Base-by-base conservation (phyloP, 768 basidiomycete genomes). In the Steccherinum ochraceum region DNA sequence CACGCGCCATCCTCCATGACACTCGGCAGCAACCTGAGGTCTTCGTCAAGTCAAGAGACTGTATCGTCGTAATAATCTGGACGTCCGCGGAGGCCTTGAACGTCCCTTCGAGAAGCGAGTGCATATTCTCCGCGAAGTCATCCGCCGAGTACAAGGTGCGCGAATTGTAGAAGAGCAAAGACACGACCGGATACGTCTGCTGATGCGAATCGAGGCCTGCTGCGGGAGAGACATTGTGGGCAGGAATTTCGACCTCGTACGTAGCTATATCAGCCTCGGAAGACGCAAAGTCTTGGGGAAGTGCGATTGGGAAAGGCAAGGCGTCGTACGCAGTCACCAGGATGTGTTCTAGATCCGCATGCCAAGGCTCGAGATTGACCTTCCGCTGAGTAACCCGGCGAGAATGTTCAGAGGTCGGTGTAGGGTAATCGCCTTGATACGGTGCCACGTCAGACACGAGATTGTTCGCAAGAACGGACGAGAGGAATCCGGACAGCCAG, bases 401-500 rank as follows among this genome's bases (percentile, higher is more conserved):
- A 12, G 11, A 11, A 7, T 40, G 26, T 12, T 63, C 52, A 4
- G 48, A 44, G n/a, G 63, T 18, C 11, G 63, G 61, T 10, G 63
- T 61, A 13, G 70, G 71, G 30, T 59, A 55, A 2, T 30, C 30
- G 10, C 49, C 60, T 13, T 56, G 50, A 56, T 67, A 69, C 3
- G 64, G 61, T 18, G 51, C 50, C 46, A 58, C 57, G 49, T 67
- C 63, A 35, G 63, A 63, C 24, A 55, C 42, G 40, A 68, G 52
- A 19, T 41, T 57, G 30, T 65, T 60, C 26, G 58, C 53, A 7
- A 70, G 53, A 12, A 68, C 46, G 13, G 52, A 56, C 48, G 63
- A 56, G 18, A 58, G 21, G 55, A 62, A 67, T 11, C 69, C 67
- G 43, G 61, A 56, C 27, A 72, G 63, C 70, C 69, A 71, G 51